Base-by-base conservation (phyloP, 306 rosid genomes). In the Trichosanthes cucumerina region DNA sequence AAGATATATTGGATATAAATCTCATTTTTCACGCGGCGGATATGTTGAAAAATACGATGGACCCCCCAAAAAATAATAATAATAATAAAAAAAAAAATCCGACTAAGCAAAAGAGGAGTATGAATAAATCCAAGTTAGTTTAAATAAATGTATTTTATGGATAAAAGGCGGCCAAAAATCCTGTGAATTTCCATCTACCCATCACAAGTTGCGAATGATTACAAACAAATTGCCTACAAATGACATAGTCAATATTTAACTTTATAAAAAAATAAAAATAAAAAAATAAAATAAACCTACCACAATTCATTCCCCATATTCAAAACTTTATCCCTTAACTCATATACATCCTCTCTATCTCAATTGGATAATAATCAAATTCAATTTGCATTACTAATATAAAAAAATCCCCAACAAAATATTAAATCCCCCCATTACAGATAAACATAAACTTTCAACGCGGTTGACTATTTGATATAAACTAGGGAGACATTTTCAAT, bases 131-230 rank as follows among this genome's bases (percentile, higher is more conserved):
- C 1, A 65, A 36, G 21, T 41, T 12, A n/a, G 76, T 23, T 43
- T 70, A 33, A 68, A 68, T n/a, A 31, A 68, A n/a, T 68, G 75
- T 26, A 59, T 26, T 15, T 4, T 43, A 44, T 23, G 76, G 53
- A 41, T 43, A 70, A 70, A 71, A 44, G 76, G 76, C 38, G 38
- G 57, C 57, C 13, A 71, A 13, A 71, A 71, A 23, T 71, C 57
- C 44, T 71, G 76, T 71, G 76, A 71, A 14, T 71, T 44, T 14
- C 13, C 57, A 71, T 71, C 76, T 46, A 46, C 76, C 76, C 76
- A 6, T 46, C 76, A 71, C 76, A 71, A 71, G 23, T 71, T 71
- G 76, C 76, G 10, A 71, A 71, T 71, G 21, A 71, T 46, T 23
- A 46, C 57, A 12, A 12, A 44, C 15, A 43, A 70, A 70, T 66